Conservation (phyloP, 2,329 filamentous ascomycete species). For the Hypoxylon sp. region DNA sequence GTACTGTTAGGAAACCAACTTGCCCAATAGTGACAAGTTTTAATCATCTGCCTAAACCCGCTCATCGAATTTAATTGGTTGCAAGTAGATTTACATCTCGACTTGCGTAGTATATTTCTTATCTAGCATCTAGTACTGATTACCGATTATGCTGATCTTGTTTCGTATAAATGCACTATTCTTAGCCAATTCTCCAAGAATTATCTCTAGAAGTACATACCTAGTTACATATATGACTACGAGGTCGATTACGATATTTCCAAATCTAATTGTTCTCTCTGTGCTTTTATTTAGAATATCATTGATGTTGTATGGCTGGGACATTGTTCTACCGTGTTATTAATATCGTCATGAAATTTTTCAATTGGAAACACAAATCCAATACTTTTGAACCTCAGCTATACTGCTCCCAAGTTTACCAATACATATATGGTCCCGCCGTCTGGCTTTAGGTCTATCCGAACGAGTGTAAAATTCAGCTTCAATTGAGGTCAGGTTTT, state of each 20-base stretch:
- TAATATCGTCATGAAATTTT: too few species aligned
- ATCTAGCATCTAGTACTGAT: too few species aligned
- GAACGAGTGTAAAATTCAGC: not conserved
- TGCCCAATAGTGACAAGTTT: not conserved
- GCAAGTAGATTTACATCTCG: not conserved
- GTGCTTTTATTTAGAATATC: not conserved
- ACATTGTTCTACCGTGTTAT: too few species aligned
- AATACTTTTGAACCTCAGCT: not conserved
- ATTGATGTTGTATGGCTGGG: not conserved
- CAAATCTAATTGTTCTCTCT: not conserved
- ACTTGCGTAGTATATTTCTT: not conserved
- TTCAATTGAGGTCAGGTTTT: not conserved
- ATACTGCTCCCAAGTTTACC: not conserved
- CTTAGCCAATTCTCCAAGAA: not conserved
- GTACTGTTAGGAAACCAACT: constrained; percentile 1
- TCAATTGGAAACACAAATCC: not conserved
- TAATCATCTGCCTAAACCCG: not conserved
- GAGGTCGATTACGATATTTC: not conserved
- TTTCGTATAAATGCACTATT: not conserved
- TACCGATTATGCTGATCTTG: too few species aligned
- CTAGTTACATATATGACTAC: too few species aligned
- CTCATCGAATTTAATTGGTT: constrained; percentile 1
- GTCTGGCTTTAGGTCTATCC: not conserved
- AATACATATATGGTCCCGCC: not conserved
- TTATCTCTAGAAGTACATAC: not conserved